phyloP scores from a whole-genome alignment of 139 green algal species.

The Nannochloris sp. region DNA sequence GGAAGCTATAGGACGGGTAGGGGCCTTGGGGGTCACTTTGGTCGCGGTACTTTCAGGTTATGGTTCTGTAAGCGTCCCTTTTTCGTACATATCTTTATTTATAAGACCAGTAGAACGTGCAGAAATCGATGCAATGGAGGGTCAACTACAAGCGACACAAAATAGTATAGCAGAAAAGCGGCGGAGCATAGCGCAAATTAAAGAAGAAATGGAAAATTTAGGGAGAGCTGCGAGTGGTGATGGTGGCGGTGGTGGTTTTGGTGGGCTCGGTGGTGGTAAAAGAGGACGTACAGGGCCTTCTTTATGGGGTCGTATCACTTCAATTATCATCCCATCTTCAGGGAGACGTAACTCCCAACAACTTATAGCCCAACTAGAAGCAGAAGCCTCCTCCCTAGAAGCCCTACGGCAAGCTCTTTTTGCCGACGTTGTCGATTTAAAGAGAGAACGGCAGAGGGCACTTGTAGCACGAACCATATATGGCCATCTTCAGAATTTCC shows the following conservation, averaged over 20 bases:
- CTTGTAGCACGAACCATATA: slow-evolving; percentile 57
- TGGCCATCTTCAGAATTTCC: slow-evolving; percentile 71
- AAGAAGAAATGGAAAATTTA: slow-evolving; percentile 33
- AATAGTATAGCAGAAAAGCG: slow-evolving; percentile 56
- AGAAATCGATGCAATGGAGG: slow-evolving; percentile 73
- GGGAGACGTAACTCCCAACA: neutral
- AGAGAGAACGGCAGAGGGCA: slow-evolving; percentile 54
- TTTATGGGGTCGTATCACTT: slow-evolving; percentile 36
- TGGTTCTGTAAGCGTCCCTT: slow-evolving; percentile 83
- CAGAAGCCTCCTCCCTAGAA: slow-evolving; percentile 52
- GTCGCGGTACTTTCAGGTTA: slow-evolving; percentile 91
- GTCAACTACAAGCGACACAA: slow-evolving; percentile 57
- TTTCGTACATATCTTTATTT: slow-evolving; percentile 87
- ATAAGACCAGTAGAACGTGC: slow-evolving; percentile 66
- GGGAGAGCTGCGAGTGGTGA: neutral
- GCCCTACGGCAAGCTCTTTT: slow-evolving; percentile 47
- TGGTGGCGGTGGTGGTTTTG: neutral
- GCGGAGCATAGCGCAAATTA: slow-evolving; percentile 36
- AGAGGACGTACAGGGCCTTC: no score
- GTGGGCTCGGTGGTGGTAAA: neutral
- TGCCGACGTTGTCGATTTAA: slow-evolving; percentile 70
- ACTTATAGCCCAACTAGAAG: slow-evolving; percentile 47
- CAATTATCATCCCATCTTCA: slow-evolving; percentile 27
- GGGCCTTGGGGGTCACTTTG: slow-evolving; percentile 82
- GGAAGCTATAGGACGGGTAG: slow-evolving; percentile 74